phyloP scores from a whole-genome alignment of 2,329 filamentous ascomycete genomes.

The Xylariaceae sp. region DNA sequence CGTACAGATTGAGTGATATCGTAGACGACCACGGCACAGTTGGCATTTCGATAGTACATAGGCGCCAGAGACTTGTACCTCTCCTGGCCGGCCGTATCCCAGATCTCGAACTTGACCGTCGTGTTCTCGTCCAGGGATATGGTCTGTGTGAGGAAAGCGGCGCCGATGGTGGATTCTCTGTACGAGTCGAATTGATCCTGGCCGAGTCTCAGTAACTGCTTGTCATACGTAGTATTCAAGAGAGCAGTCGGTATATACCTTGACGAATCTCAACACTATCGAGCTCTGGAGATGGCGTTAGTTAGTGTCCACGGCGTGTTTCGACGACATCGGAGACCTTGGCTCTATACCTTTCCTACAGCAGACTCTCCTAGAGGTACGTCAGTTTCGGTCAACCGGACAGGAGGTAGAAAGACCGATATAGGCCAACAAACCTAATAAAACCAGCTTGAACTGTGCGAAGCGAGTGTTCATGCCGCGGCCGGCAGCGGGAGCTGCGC shows the following conservation, averaged over 20 bases:
- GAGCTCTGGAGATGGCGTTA: conserved; percentile 62
- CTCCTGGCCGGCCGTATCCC: conserved; percentile 98
- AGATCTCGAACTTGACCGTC: conserved; percentile 99
- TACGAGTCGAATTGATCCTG: conserved; percentile 98
- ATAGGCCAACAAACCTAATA: conserved; percentile 65
- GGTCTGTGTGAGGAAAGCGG: conserved; percentile 97
- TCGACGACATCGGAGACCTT: conserved; percentile 2
- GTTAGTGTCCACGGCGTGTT: conserved; percentile 18
- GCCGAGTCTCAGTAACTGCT: conserved; percentile 6
- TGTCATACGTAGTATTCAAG: conserved; percentile 19
- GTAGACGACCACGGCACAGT: conserved; percentile 98
- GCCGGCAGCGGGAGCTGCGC: conserved; percentile 60
- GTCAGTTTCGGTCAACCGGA: conserved; percentile 8
- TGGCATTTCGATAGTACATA: conserved; percentile 99
- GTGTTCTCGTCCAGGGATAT: conserved; percentile 97
- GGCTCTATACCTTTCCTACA: conserved; percentile 77
- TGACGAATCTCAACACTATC: conserved; percentile 95
- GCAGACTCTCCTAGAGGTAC: conserved; percentile 77
- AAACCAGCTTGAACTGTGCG: conserved; percentile 97
- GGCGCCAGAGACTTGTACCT: conserved; percentile 97
- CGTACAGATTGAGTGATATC: conserved; percentile 98
- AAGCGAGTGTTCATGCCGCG: conserved; percentile 74
- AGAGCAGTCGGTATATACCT: conserved; percentile 49
- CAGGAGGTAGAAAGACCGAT: conserved; percentile 2
- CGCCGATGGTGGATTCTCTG: conserved; percentile 95